Base-by-base conservation (phyloP, 2,329 filamentous ascomycete species). In the Arthrobotrys conoides region DNA sequence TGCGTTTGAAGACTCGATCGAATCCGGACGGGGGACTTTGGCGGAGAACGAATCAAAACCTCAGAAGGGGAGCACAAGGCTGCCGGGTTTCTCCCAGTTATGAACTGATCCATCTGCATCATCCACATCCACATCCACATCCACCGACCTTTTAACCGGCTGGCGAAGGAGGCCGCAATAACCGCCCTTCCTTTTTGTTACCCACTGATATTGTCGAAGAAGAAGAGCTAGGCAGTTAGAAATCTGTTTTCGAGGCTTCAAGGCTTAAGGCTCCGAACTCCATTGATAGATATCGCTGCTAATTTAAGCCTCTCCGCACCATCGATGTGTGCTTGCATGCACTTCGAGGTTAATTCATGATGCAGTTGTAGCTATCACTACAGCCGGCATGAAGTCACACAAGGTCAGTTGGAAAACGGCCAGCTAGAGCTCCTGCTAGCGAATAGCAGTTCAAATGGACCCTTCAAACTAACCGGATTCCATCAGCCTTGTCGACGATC, bases 1-100 rank as follows among this genome's bases (percentile, higher is more conserved):
- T 59, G 51, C 8, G 27, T 36, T 36, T 24, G 22, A 16, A 18
- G 27, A 22, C n/a, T 6, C n/a, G n/a, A n/a, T 12, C 2, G 51
- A 27, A 27, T n/a, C n/a, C n/a, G n/a, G n/a, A n/a, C n/a, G n/a
- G 16, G 53, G 53, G 53, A 38, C 22, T 59, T 59, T 38, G 8
- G 30, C 30, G 53, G 38, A 38, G 16, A 22, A 59, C 53, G 53
- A 59, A 59, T 59, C 53, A 59, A 12, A 59, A 14, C 30, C 9
- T 22, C 53, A 59, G 53, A 22, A 38, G 53, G 53, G 38, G 30
- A 59, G 53, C 53, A 59, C 53, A 59, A 59, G 53, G 53, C 53
- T 22, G n/a, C 53, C 53, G 14, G 18, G 51, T 55, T 55, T 55
- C 27, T 36, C 14, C 14, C 3, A 16, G 51, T 36, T 30, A 55